Percentiles rank a stretch among this genome's conserved stretches.
phyloP scores from a whole-genome alignment of 768 basidiomycete species.

The Floccularia luteovirens region DNA sequence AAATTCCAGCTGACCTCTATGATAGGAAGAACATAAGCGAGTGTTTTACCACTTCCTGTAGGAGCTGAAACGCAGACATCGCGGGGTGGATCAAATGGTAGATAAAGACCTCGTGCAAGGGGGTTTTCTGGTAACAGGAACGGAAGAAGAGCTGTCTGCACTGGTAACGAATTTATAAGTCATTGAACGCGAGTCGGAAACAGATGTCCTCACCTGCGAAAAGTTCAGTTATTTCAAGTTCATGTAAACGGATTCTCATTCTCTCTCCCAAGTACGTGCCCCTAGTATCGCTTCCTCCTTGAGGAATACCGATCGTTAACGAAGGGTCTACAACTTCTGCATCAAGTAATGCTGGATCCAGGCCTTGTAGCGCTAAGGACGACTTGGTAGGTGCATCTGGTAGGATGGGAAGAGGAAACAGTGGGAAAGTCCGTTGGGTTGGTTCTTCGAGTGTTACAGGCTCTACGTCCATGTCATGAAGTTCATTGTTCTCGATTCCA shows the following conservation, averaged over 20 bases:
- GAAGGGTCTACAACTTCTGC: conserved; percentile 64
- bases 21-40: conserved; percentile 93
- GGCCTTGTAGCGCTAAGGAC: conserved; percentile 68
- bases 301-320: conserved; percentile 33
- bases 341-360: conserved; percentile 64
- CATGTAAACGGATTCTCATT: conserved; percentile 54
- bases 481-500: background rate
- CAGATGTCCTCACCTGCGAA: conserved; percentile 66
- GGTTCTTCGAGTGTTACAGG: conserved; percentile 7
- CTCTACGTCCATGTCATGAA: conserved; percentile 4
- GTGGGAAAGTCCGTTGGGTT: conserved; percentile 28
- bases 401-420: conserved; percentile 59
- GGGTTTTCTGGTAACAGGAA: conserved; percentile 52
- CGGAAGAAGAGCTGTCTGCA: conserved; percentile 85
- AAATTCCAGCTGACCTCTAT: conserved; percentile 52
- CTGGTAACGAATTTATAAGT: conserved; percentile 34
- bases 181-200: conserved; percentile 2
- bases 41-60: conserved; percentile 95
- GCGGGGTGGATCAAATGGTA: conserved; percentile 54
- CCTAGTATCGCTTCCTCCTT: conserved; percentile 29
- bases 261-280: conserved; percentile 47
- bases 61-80: conserved; percentile 96
- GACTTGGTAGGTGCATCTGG: conserved; percentile 67
- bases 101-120: conserved; percentile 43
- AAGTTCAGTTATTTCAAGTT: conserved; percentile 77